Evolutionary conservation across 2,329 filamentous ascomycete genomes (phyloP).

Genomic region (Curvularia sp.): DNA sequence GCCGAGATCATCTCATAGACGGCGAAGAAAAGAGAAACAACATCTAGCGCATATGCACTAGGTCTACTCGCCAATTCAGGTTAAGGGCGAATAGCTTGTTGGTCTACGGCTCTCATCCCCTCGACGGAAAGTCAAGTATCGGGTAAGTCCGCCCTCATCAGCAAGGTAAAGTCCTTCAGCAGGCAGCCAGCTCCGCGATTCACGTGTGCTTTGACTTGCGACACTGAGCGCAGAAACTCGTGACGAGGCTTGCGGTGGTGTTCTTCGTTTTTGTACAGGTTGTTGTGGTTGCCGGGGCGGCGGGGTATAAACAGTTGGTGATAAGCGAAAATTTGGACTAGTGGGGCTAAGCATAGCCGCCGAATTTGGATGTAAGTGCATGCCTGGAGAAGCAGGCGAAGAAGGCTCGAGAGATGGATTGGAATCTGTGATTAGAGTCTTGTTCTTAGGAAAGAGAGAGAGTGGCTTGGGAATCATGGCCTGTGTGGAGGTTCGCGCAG

Average conservation of each 20-base stretch:
- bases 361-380: conserved; percentile 28
- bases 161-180: conserved; percentile 33
- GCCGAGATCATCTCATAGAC: background rate
- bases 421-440: conserved; percentile 5
- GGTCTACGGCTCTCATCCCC: conserved; percentile 24
- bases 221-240: conserved; percentile 25
- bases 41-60: background rate
- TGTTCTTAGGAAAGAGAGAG: conserved; percentile 17
- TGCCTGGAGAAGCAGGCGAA: conserved; percentile 21
- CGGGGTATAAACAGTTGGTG: conserved; percentile 33
- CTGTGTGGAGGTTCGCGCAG: conserved; percentile 23
- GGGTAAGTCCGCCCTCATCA: conserved; percentile 29
- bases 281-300: conserved; percentile 23
- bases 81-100: conserved; percentile 34
- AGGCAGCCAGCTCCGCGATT: conserved; percentile 35
- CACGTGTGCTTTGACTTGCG: conserved; percentile 24
- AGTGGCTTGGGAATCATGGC: conserved; percentile 14
- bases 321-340: conserved; percentile 28
- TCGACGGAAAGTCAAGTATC: conserved; percentile 26
- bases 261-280: conserved; percentile 1
- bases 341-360: conserved; percentile 25
- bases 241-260: conserved; percentile 9
- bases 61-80: conserved; percentile 4
- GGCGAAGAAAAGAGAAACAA: background rate
- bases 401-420: conserved; percentile 21